Conservation (phyloP, 1,284 basidiomycete species). For the Xerocomus minutiporus region DNA sequence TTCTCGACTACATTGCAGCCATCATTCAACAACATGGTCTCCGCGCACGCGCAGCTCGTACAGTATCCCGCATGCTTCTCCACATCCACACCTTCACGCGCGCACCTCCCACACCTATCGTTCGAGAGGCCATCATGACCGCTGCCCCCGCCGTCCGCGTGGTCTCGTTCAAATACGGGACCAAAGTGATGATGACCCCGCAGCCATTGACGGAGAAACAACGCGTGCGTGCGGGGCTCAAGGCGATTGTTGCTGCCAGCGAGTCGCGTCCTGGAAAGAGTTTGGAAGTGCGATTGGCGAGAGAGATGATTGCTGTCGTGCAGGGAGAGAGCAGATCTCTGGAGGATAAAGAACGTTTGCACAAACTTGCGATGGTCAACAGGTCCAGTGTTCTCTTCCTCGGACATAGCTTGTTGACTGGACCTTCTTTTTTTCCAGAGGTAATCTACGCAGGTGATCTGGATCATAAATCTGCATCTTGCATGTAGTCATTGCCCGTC, state of each 20-base stretch:
- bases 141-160: conserved; percentile 65
- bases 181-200: conserved; percentile 64
- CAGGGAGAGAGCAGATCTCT: conserved; percentile 41
- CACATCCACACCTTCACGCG: conserved; percentile 73
- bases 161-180: conserved; percentile 48
- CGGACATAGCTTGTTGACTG: background rate
- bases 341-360: conserved; percentile 52
- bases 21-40: conserved; percentile 65
- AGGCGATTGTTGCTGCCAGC: conserved; percentile 62
- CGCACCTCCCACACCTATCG: conserved; percentile 69
- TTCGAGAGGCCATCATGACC: conserved; percentile 63
- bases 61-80: conserved; percentile 58
- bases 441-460: conserved; percentile 22
- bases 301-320: conserved; percentile 1
- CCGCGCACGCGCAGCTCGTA: conserved; percentile 59
- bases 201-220: conserved; percentile 75
- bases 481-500: background rate
- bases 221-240: conserved; percentile 60
- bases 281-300: conserved; percentile 64
- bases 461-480: background rate
- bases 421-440: conserved; percentile 13
- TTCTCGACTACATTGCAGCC: conserved; percentile 69
- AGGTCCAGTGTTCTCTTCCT: conserved; percentile 44
- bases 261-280: conserved; percentile 48
- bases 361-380: conserved; percentile 73